Percentiles rank a stretch among this genome's conserved stretches.
These are phyloP conservation scores for Helotiales sp. DNA, from an alignment of 2,329 filamentous ascomycete species.

Conservation along the genomic window DNA sequence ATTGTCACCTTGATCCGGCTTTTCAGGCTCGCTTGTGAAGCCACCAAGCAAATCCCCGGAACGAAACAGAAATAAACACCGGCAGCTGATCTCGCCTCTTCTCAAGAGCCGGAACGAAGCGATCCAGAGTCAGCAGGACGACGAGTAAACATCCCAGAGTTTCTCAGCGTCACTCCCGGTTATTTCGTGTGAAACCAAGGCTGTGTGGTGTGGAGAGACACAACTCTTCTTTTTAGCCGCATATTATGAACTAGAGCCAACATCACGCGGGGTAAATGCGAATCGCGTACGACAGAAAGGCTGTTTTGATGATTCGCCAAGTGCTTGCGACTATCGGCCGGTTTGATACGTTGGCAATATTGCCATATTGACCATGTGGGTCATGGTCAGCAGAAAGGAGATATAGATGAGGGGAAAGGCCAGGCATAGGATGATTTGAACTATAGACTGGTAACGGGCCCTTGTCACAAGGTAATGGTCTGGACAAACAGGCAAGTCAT, in stretches of 20 bases:
- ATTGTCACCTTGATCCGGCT: neutral
- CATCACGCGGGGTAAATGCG: slow-evolving; percentile 5
- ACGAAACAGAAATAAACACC: neutral
- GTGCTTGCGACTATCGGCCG: neutral
- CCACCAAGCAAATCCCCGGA: neutral
- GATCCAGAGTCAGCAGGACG: slow-evolving; percentile 1
- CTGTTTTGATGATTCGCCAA: neutral
- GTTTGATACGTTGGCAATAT: neutral
- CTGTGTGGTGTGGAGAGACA: neutral
- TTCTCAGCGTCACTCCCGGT: slow-evolving; percentile 7
- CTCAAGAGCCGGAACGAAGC: slow-evolving; percentile 3
- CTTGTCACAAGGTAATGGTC: neutral
- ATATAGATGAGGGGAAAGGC: neutral
- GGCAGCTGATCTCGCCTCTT: neutral
- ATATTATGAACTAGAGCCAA: slow-evolving; percentile 3
- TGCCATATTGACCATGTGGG: neutral
- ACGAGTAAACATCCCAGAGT: neutral
- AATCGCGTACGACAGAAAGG: neutral
- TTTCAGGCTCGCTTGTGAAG: neutral
- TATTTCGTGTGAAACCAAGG: slow-evolving; percentile 7
- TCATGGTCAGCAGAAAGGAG: neutral
- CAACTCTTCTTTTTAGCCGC: slow-evolving; percentile 1
- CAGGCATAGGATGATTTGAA: neutral
- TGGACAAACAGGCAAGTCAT: slow-evolving; percentile 2
- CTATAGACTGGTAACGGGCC: neutral